Evolutionary conservation across 345 rosid genomes (phyloP).

Genomic region (Hibiscus tridactylites): DNA sequence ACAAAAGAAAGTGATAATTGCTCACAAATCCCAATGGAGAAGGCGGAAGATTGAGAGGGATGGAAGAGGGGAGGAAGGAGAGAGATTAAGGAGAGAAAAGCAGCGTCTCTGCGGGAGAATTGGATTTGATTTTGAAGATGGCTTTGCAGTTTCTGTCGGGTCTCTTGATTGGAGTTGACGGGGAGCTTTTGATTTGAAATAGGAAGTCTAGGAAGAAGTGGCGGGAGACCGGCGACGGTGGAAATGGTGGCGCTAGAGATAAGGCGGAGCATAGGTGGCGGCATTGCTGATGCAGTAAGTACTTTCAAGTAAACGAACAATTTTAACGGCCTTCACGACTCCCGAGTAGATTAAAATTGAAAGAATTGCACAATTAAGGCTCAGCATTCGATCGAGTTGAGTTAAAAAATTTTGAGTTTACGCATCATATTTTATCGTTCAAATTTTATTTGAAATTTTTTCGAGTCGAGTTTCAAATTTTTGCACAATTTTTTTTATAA

Average conservation of each 20-base stretch:
- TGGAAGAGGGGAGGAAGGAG: slow-evolving; percentile 30
- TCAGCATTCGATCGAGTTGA: no score
- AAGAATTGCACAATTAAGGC: no score
- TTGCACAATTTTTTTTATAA: no score
- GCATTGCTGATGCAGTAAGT: slow-evolving; percentile 10
- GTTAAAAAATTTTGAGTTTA: no score
- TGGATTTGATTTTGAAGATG: not conserved
- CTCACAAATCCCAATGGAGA: slow-evolving; percentile 75
- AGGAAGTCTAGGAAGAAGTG: slow-evolving; percentile 23
- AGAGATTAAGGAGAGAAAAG: slow-evolving; percentile 38
- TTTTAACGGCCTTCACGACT: not conserved
- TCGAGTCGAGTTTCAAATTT: no score
- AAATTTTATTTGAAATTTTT: no score
- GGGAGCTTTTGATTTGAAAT: slow-evolving; percentile 16
- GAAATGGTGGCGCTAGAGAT: slow-evolving; percentile 27
- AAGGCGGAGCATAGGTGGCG: slow-evolving; percentile 25
- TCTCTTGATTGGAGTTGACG: slow-evolving; percentile 9
- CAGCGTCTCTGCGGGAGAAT: slow-evolving; percentile 47
- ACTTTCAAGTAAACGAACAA: not conserved
- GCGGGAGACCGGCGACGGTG: not conserved
- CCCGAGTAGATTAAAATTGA: no score
- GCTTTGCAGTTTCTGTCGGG: not conserved
- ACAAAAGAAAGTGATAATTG: not conserved
- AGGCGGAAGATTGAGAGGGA: slow-evolving; percentile 45
- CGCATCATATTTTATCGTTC: no score